These are phyloP conservation scores for Xylariaceae sp. DNA, from an alignment of 2,329 filamentous ascomycete species.

Conservation along the genomic window DNA sequence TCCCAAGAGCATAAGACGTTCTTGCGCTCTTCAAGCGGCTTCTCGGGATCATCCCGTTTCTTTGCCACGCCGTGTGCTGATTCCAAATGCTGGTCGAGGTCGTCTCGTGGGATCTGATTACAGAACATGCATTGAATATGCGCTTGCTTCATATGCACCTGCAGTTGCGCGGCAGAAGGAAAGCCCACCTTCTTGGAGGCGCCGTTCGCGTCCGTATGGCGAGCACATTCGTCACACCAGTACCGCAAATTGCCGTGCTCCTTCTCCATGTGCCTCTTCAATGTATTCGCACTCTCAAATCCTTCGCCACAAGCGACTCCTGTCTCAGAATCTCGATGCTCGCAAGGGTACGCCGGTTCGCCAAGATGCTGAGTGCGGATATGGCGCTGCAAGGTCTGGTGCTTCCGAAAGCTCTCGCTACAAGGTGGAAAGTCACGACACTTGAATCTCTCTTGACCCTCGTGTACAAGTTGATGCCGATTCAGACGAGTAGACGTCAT, in stretches of 20 bases:
- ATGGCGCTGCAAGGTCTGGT: slow-evolving; percentile 79
- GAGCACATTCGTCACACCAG: slow-evolving; percentile 70
- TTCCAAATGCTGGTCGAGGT: slow-evolving; percentile 74
- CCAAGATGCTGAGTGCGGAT: slow-evolving; percentile 72
- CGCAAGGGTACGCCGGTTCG: slow-evolving; percentile 67
- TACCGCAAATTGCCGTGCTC: slow-evolving; percentile 67
- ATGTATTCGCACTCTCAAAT: slow-evolving; percentile 68
- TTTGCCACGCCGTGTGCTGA: slow-evolving; percentile 56
- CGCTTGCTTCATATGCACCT: slow-evolving; percentile 66
- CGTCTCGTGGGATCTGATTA: slow-evolving; percentile 61
- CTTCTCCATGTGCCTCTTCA: slow-evolving; percentile 67
- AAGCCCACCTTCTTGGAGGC: slow-evolving; percentile 54
- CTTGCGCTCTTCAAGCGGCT: slow-evolving; percentile 58
- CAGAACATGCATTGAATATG: slow-evolving; percentile 78
- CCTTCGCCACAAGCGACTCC: slow-evolving; percentile 53
- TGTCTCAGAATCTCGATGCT: slow-evolving; percentile 32
- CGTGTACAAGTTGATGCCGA: slow-evolving; percentile 73
- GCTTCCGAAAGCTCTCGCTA: slow-evolving; percentile 77
- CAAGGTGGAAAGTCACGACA: slow-evolving; percentile 70
- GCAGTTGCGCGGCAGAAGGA: slow-evolving; percentile 65
- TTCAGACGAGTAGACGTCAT: slow-evolving; percentile 73
- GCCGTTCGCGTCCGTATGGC: slow-evolving; percentile 34
- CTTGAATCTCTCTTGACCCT: slow-evolving; percentile 68
- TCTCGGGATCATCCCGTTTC: slow-evolving; percentile 1
- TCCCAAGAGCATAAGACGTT: slow-evolving; percentile 61